Base-by-base conservation (phyloP, 108 stramenopile species). In the Discostella stelligeroides region DNA sequence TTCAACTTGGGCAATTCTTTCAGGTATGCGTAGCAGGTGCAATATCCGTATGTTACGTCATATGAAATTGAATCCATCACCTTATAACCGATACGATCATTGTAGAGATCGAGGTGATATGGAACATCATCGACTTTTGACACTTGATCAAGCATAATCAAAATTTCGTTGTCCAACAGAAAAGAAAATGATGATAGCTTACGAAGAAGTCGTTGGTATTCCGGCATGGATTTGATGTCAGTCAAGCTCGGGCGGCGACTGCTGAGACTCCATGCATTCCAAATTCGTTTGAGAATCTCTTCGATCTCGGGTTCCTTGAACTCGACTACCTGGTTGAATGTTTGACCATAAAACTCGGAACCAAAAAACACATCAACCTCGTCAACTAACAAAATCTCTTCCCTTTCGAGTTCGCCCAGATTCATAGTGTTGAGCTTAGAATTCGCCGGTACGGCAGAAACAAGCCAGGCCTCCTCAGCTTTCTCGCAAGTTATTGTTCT, bases 341-440 rank as follows among this genome's bases (percentile, higher is more conserved):
- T 87, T 48, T 76, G 73, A 28, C 86, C 86, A 67, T 87, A 87
- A 60, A 87, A 87, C 39, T 87, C 86, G 2, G 83, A 50, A 8
- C 86, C 82, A 62, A 87, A 87, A 49, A 87, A 84, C 17, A 87
- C 86, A 70, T 87, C 86, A n/a, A n/a, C n/a, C n/a, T n/a, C n/a
- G n/a, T n/a, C n/a, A n/a, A n/a, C n/a, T n/a, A n/a, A n/a, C n/a
- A n/a, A n/a, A n/a, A n/a, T n/a, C 39, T 71, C 70, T 28, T 50
- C 21, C 21, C 49, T 50, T 50, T 24, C 13, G 18, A 21, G 23
- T 20, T 21, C 21, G 12, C 9, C 25, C 21, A 25, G 12, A 50
- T 8, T 50, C 23, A 50, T 11, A 1, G 21, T 2, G 49, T 24
- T 24, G 4, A 50, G 23, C 49, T 50, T 14, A 25, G 23, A 0